A percentile compares a stretch with the other conserved stretches of the same genome.
These are phyloP conservation scores for Cryptomeria japonica DNA, from an alignment of 75 land plant genomes.

Conservation along the genomic window DNA sequence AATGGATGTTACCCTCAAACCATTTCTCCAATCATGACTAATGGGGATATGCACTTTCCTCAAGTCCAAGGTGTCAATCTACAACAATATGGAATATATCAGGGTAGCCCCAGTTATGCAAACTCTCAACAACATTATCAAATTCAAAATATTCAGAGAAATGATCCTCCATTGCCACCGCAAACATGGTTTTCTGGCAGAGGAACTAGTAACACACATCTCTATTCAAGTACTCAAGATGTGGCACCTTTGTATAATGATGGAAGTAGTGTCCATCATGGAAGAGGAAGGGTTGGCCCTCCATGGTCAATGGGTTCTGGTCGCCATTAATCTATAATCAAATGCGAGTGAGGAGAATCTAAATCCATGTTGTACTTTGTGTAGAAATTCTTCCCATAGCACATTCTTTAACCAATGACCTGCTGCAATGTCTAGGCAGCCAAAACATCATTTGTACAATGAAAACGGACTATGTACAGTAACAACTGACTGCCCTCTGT, in stretches of 20 bases:
- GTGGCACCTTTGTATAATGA: conserved; percentile 3
- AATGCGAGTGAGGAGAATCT: not conserved
- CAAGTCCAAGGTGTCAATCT: conserved; percentile 1
- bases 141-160: not conserved
- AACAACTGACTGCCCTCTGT: not conserved
- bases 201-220: not conserved
- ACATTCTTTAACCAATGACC: not conserved
- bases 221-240: not conserved
- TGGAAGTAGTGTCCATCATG: conserved; percentile 9
- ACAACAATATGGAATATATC: conserved; percentile 4
- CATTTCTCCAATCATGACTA: not conserved
- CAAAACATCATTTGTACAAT: not conserved
- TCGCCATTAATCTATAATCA: not conserved
- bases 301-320: conserved; percentile 1
- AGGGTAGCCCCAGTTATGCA: not conserved
- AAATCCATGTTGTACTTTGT: not conserved
- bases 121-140: not conserved
- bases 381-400: not conserved
- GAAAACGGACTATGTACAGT: not conserved
- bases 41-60: not conserved
- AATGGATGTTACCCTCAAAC: conserved; percentile 9
- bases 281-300: conserved; percentile 4
- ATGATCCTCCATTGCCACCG: conserved; percentile 14
- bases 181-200: conserved; percentile 6
- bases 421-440: not conserved